Percentiles rank a stretch among this genome's conserved stretches.
Conservation (phyloP, 495 filamentous ascomycete genomes). For the Immersiella caudata region DNA sequence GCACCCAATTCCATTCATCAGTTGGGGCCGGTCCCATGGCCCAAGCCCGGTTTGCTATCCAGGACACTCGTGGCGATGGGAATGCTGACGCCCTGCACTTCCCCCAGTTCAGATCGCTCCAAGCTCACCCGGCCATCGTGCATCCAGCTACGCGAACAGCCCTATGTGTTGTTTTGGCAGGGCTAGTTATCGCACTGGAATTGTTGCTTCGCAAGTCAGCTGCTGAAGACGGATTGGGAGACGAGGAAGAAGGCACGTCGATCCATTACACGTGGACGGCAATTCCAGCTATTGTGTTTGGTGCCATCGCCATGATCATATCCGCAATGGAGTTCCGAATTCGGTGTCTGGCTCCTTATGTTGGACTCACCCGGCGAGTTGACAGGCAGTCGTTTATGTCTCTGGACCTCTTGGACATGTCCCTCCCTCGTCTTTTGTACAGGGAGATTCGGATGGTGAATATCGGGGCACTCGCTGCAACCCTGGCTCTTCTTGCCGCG, state of each 20-base stretch:
- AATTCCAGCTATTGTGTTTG: conserved; percentile 20
- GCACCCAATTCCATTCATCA: neutral
- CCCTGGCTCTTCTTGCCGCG: conserved; percentile 16
- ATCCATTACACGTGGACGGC: conserved; percentile 28
- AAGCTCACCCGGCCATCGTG: conserved; percentile 9
- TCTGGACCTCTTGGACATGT: conserved; percentile 24
- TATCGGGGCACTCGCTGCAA: conserved; percentile 19
- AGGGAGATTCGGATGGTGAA: conserved; percentile 10
- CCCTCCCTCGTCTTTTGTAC: conserved; percentile 14
- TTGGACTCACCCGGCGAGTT: neutral
- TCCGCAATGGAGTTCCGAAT: conserved; percentile 21
- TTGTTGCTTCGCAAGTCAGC: conserved; percentile 19
- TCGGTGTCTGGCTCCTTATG: conserved; percentile 18
- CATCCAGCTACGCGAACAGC: conserved; percentile 12
- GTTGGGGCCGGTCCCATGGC: neutral
- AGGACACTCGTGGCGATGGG: neutral
- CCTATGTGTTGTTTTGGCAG: neutral
- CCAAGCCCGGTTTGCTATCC: conserved; percentile 1
- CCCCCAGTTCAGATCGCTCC: conserved; percentile 4
- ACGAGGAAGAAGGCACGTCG: conserved; percentile 15
- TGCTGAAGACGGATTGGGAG: conserved; percentile 18
- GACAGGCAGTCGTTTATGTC: neutral
- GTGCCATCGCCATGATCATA: conserved; percentile 5
- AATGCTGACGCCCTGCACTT: neutral
- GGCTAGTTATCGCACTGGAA: conserved; percentile 19